These are phyloP conservation scores for Fusarium sp. DNA, from an alignment of 2,329 filamentous ascomycete genomes.

Conservation along the genomic window DNA sequence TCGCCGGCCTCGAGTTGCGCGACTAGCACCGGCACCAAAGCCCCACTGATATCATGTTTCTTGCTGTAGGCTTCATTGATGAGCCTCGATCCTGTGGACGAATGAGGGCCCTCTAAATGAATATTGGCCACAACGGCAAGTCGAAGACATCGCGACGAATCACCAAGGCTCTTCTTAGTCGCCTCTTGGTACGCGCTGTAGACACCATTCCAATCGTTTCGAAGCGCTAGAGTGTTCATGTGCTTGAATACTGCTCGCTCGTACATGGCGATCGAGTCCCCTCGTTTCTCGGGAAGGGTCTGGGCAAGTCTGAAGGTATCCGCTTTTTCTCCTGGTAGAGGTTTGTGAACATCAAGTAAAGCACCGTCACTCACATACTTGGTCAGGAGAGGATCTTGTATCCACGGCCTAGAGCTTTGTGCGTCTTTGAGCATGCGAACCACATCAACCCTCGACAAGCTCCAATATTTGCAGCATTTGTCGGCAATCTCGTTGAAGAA, in stretches of 20 bases:
- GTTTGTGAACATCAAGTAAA: slow-evolving; percentile 36
- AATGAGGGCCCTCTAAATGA: slow-evolving; percentile 45
- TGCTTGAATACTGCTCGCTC: slow-evolving; percentile 41
- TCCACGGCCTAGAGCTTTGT: slow-evolving; percentile 40
- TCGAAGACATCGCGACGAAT: slow-evolving; percentile 57
- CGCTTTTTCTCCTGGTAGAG: slow-evolving; percentile 28
- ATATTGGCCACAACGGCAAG: slow-evolving; percentile 60
- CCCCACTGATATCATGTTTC: slow-evolving; percentile 56
- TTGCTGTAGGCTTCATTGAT: slow-evolving; percentile 53
- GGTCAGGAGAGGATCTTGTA: slow-evolving; percentile 39
- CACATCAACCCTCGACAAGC: slow-evolving; percentile 43
- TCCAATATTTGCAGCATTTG: slow-evolving; percentile 50
- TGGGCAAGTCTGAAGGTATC: slow-evolving; percentile 19
- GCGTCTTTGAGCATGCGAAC: slow-evolving; percentile 44
- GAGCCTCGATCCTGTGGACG: slow-evolving; percentile 51
- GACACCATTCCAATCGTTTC: slow-evolving; percentile 48
- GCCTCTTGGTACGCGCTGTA: slow-evolving; percentile 53
- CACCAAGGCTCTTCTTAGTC: slow-evolving; percentile 46
- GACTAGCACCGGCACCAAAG: slow-evolving; percentile 54
- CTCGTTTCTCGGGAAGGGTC: slow-evolving; percentile 28
- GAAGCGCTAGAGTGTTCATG: slow-evolving; percentile 56
- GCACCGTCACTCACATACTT: slow-evolving; percentile 36
- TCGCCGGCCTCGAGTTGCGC: slow-evolving; percentile 52
- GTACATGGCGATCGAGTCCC: slow-evolving; percentile 37
- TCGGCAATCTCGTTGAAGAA: slow-evolving; percentile 46